phyloP scores from a whole-genome alignment of 2,329 filamentous ascomycete species.

The Alternaria ventricosa region DNA sequence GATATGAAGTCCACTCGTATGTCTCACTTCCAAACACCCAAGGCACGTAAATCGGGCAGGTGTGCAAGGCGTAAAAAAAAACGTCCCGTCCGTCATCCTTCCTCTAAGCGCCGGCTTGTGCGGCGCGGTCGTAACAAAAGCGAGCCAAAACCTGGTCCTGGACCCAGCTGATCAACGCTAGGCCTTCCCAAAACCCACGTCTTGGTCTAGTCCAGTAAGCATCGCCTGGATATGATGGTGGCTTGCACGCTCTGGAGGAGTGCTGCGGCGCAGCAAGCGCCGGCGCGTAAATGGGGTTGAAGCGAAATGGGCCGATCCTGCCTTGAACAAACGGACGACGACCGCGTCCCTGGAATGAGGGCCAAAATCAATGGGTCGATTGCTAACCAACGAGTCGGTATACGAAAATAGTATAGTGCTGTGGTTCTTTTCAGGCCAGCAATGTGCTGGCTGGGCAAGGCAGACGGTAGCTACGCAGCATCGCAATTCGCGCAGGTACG shows the following conservation, averaged over 20 bases:
- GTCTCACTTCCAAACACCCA: constrained; percentile 9
- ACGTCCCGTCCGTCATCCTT: constrained; percentile 6
- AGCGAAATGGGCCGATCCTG: constrained; percentile 9
- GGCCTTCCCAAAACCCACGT: neutral
- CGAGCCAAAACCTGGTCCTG: neutral
- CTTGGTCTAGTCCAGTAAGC: neutral
- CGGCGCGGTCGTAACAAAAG: constrained; percentile 4
- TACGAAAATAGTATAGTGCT: constrained; percentile 2
- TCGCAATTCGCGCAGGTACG: neutral
- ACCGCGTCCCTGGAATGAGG: constrained; percentile 9
- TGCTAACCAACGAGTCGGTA: neutral
- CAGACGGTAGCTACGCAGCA: neutral
- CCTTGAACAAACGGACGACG: constrained; percentile 8
- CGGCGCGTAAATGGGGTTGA: constrained; percentile 10
- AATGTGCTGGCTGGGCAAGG: neutral
- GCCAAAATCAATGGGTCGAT: constrained; percentile 10
- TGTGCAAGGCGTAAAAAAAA: constrained; percentile 9
- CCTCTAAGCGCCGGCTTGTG: constrained; percentile 11
- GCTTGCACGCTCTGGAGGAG: constrained; percentile 1
- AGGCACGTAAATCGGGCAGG: constrained; percentile 3
- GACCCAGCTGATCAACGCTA: constrained; percentile 2
- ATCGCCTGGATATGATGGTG: neutral
- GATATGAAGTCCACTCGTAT: neutral
- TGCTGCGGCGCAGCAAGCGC: constrained; percentile 11
- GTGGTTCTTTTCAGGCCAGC: constrained; percentile 4